Evolutionary conservation across 1,139 yeast species (phyloP).

Genomic region (Saccharomyces pastorianus): DNA sequence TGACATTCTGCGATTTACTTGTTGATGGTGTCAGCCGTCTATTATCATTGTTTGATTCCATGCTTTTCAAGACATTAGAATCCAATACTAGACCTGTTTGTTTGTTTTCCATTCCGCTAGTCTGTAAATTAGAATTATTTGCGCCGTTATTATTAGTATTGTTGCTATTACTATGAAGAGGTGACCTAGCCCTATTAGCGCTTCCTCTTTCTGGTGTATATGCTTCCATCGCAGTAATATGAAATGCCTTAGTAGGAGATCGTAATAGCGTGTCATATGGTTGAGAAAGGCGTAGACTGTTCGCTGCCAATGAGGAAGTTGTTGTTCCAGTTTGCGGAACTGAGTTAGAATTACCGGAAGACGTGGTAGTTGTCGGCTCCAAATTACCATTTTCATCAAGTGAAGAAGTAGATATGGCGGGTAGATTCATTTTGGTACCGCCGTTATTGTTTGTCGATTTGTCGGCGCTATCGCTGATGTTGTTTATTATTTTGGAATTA

Average conservation of each 20-base stretch:
- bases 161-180: constrained; percentile 9
- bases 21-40: constrained; percentile 8
- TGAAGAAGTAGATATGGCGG: constrained; percentile 6
- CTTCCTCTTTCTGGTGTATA: constrained; percentile 77
- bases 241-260: constrained; percentile 41
- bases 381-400: constrained; percentile 1
- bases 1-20: constrained; percentile 4
- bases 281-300: constrained; percentile 30
- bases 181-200: constrained; percentile 31
- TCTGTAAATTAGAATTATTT: background rate
- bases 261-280: constrained; percentile 22
- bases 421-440: background rate
- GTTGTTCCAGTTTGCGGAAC: constrained; percentile 14
- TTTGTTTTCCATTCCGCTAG: background rate
- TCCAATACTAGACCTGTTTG: background rate
- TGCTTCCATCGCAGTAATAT: constrained; percentile 61
- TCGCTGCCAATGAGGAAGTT: constrained; percentile 11
- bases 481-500: constrained; percentile 6
- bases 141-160: constrained; percentile 1
- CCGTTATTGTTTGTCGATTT: background rate
- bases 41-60: background rate
- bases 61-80: background rate
- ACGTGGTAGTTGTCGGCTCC: constrained; percentile 1
- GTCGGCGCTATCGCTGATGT: constrained; percentile 4
- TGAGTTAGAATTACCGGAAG: constrained; percentile 1